A percentile compares a stretch with the other conserved stretches of the same genome.
Evolutionary conservation across 345 rosid genomes (phyloP).

Genomic region (Balakata baccata): DNA sequence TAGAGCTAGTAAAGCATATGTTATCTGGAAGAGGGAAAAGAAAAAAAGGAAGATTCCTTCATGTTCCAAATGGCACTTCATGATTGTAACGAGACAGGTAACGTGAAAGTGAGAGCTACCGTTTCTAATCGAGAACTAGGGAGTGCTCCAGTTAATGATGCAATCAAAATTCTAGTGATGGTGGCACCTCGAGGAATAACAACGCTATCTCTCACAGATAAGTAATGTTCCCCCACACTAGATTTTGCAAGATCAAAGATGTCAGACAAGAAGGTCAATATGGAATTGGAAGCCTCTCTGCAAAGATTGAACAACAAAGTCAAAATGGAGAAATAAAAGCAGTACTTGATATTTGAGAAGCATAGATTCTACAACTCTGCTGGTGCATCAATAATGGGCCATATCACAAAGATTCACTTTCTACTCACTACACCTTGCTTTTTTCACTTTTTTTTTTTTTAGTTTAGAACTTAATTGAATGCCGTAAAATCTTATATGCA

Average conservation of each 20-base stretch:
- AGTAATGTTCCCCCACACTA: slow-evolving; percentile 55
- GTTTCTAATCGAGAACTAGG: slow-evolving; percentile 92
- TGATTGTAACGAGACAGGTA: background rate
- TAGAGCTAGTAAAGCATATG: slow-evolving; percentile 69
- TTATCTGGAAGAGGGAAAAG: slow-evolving; percentile 43
- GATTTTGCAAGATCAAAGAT: slow-evolving; percentile 78
- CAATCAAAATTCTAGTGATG: slow-evolving; percentile 72
- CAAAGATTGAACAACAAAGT: slow-evolving; percentile 15
- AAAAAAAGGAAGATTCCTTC: background rate
- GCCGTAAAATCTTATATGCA: background rate
- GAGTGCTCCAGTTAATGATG: slow-evolving; percentile 92
- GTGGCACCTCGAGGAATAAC: slow-evolving; percentile 82
- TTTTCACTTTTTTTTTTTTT: background rate
- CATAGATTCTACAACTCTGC: background rate
- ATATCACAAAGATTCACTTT: background rate
- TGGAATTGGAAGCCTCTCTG: slow-evolving; percentile 95
- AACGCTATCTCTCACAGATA: slow-evolving; percentile 60
- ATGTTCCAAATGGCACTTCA: background rate
- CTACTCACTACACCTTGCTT: background rate
- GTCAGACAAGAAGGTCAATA: slow-evolving; percentile 87
- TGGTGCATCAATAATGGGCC: background rate
- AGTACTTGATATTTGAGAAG: background rate
- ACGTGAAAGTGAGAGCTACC: slow-evolving; percentile 33
- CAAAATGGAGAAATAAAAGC: background rate
- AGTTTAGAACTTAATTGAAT: background rate